These are phyloP conservation scores for Penicillium flavigenum DNA, from an alignment of 495 filamentous ascomycete genomes.

Conservation along the genomic window DNA sequence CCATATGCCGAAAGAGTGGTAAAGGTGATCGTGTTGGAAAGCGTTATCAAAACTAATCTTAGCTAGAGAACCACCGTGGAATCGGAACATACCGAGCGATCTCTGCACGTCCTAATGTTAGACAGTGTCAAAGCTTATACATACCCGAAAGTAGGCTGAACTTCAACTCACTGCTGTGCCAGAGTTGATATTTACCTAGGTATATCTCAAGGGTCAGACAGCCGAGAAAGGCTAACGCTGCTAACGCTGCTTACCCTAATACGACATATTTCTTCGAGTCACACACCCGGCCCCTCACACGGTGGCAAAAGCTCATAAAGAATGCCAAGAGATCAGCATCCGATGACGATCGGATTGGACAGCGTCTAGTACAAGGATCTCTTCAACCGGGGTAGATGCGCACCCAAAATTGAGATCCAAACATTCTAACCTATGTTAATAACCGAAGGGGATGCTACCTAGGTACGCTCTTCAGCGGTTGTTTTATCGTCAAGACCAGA, in stretches of 20 bases:
- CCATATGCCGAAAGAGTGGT: too few species aligned
- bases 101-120: not conserved
- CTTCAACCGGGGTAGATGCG: not conserved
- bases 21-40: too few species aligned
- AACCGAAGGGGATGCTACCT: not conserved
- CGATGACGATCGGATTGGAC: constrained; percentile 2
- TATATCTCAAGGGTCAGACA: not conserved
- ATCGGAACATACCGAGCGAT: constrained; percentile 10
- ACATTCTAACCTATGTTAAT: not conserved
- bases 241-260: not conserved
- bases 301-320: not conserved
- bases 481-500: not conserved
- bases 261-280: not conserved
- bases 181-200: constrained; percentile 7
- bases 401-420: not conserved
- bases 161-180: not conserved
- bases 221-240: not conserved
- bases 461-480: not conserved
- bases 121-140: constrained; percentile 3
- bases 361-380: not conserved
- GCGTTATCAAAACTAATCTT: too few species aligned
- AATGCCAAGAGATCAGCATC: constrained; percentile 14
- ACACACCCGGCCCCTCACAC: not conserved
- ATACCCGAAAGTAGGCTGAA: too few species aligned
- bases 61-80: not conserved